phyloP scores from a whole-genome alignment of 805 yeast species.

The Pichia exigua region DNA sequence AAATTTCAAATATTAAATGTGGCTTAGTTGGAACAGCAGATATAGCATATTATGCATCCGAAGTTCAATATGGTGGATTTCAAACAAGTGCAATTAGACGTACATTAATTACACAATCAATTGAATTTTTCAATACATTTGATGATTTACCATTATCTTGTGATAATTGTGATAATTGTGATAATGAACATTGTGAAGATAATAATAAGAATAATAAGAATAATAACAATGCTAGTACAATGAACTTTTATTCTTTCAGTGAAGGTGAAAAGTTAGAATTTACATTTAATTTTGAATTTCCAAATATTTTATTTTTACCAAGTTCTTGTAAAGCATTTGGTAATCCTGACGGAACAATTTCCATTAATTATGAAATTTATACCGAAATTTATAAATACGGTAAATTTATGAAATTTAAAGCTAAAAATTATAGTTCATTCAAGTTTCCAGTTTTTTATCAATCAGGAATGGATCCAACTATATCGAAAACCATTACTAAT shows the following conservation, averaged over 20 bases:
- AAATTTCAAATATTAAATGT: not conserved
- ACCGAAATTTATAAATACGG: conserved; percentile 6
- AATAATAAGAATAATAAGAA: not conserved
- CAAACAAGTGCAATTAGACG: not conserved
- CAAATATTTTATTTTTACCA: conserved; percentile 1
- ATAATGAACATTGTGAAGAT: not conserved
- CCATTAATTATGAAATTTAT: not conserved
- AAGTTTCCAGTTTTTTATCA: conserved; percentile 2
- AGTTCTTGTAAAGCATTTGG: conserved; percentile 6
- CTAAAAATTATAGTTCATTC: not conserved
- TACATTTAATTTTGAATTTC: conserved; percentile 4
- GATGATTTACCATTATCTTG: conserved; percentile 1
- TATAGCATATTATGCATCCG: not conserved
- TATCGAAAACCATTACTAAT: not conserved
- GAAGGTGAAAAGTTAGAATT: conserved; percentile 1
- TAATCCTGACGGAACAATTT: conserved; percentile 1
- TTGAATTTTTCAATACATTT: not conserved
- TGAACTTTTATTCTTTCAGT: not conserved
- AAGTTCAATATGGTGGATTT: not conserved
- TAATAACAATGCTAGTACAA: not conserved
- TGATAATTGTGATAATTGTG: not conserved
- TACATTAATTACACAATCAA: not conserved
- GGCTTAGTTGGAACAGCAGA: conserved; percentile 4
- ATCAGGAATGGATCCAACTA: conserved; percentile 3
- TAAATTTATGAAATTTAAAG: not conserved